phyloP scores from a whole-genome alignment of 2,329 filamentous ascomycete species.

The Sphaerulina musiva region DNA sequence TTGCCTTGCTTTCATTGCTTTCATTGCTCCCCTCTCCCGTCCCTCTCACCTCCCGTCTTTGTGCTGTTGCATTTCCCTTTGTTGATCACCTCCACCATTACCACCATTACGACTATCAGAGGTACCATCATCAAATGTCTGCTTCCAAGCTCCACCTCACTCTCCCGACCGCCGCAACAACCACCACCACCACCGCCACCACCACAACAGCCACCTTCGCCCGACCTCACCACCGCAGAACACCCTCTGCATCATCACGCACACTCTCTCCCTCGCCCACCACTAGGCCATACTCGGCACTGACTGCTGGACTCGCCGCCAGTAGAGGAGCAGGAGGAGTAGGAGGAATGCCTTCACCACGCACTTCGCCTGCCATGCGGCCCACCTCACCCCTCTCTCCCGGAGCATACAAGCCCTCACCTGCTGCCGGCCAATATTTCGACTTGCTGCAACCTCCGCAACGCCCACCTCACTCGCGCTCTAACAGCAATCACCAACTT shows the following conservation, averaged over 20 bases:
- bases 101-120: no score
- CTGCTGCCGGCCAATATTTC: conserved; percentile 21
- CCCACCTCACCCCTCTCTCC: conserved; percentile 33
- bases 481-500: conserved; percentile 26
- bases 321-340: no score
- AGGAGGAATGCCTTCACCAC: conserved; percentile 31
- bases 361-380: conserved; percentile 30
- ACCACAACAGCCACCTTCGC: neutral
- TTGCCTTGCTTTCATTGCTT: no score
- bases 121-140: no score
- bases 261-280: neutral
- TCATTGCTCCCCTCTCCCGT: no score
- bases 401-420: conserved; percentile 21
- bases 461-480: conserved; percentile 25
- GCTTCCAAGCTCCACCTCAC: no score
- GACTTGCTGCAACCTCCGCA: conserved; percentile 31
- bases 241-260: neutral
- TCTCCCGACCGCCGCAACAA: no score
- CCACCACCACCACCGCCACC: no score
- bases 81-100: no score
- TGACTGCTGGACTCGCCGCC: neutral
- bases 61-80: no score
- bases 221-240: neutral
- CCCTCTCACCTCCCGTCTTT: no score
- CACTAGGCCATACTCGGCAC: neutral